Percentiles rank a stretch among this genome's conserved stretches.
phyloP scores from a whole-genome alignment of 139 green algal species.

The Volvox reticuliferus region DNA sequence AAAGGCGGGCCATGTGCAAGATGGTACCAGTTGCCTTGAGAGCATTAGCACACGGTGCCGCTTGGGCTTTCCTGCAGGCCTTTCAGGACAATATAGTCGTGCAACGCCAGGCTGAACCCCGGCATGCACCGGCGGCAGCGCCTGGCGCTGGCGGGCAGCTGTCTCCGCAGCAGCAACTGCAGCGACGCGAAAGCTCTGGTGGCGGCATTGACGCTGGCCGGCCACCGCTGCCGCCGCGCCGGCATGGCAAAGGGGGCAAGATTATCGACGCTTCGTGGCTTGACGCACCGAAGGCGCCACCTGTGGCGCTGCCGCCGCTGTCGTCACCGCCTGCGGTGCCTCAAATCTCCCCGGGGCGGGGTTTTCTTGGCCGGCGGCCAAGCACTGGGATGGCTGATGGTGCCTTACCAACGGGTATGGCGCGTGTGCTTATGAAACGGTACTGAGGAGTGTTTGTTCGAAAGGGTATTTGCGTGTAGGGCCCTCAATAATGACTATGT shows the following conservation, averaged over 20 bases:
- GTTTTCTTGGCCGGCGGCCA: background rate
- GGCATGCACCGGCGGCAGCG: background rate
- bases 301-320: background rate
- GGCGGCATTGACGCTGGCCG: background rate
- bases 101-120: slow-evolving; percentile 21
- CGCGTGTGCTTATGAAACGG: too few species aligned
- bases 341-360: background rate
- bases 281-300: slow-evolving; percentile 29
- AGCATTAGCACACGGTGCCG: too few species aligned
- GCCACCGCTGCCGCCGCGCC: background rate
- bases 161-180: background rate
- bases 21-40: too few species aligned
- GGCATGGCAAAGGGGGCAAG: slow-evolving; percentile 30
- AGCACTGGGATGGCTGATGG: background rate
- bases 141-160: background rate
- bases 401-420: background rate
- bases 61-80: background rate
- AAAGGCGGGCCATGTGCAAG: too few species aligned
- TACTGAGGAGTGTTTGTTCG: too few species aligned
- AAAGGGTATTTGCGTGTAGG: too few species aligned
- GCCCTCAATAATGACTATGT: too few species aligned
- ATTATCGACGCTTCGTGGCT: slow-evolving; percentile 62
- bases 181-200: background rate
- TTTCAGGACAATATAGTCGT: background rate
- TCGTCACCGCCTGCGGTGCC: background rate